Base-by-base conservation (phyloP, 345 rosid species). In the Orychophragmus violaceus region DNA sequence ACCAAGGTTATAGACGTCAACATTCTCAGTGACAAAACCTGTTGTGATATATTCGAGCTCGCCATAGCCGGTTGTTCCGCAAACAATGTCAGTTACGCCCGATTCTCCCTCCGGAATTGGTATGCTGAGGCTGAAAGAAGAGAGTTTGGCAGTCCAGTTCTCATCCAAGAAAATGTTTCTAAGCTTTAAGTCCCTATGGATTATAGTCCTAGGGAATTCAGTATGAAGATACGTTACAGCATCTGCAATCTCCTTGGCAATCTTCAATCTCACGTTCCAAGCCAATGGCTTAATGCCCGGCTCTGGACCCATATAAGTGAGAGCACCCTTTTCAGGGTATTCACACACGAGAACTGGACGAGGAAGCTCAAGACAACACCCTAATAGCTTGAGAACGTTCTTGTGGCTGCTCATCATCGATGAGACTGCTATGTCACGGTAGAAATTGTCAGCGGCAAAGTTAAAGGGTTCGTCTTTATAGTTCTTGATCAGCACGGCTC, bases 351-450 rank as follows among this genome's bases (percentile, higher is more conserved):
- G n/a, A n/a, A n/a, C n/a, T n/a, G n/a, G n/a, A n/a, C n/a, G n/a
- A n/a, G n/a, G n/a, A n/a, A n/a, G n/a, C n/a, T n/a, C n/a, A n/a
- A n/a, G n/a, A n/a, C n/a, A n/a, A n/a, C n/a, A n/a, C n/a, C n/a
- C n/a, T n/a, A n/a, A n/a, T n/a, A n/a, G n/a, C n/a, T n/a, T n/a
- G n/a, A n/a, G n/a, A n/a, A n/a, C n/a, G n/a, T n/a, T n/a, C n/a
- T n/a, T n/a, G n/a, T n/a, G n/a, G n/a, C n/a, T n/a, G n/a, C n/a
- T n/a, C n/a, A n/a, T n/a, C n/a, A n/a, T n/a, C n/a, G n/a, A n/a
- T n/a, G n/a, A n/a, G n/a, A n/a, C n/a, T 23, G 64, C 48, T 1
- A 56, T 68, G 29, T 57, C 72, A 23, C 64, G 64, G 57, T 58
- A 68, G 1, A 68, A 18, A 35, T 68, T 68, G 72, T 68, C 64